Evolutionary conservation across 306 rosid species (phyloP), one percentile per base, ranked within the genome.

Genomic region (Abrus pulchellus): DNA sequence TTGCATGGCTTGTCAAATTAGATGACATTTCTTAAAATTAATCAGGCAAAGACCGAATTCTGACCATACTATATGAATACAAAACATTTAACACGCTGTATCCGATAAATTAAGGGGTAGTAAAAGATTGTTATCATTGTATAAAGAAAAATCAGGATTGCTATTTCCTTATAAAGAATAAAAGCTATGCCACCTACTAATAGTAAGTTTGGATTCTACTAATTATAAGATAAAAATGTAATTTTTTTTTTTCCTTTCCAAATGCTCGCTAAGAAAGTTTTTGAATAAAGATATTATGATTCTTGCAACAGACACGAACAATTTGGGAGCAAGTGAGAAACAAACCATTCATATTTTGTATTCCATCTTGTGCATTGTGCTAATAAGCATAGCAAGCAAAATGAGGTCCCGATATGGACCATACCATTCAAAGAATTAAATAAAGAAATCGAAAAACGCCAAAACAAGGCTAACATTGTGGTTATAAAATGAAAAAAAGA

Each of bases 191-290:
- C 48, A 36, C 48, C 48, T 7, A 7, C 32, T 6, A 38, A 36
- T 63, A 36, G 3, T 10, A n/a, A 10, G 11, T 36, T 63, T 6
- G 69, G 12, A 38, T 63, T 38, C 40, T 38, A 38, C 48, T 2
- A 7, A 43, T 43, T 36, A 63, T 36, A 34, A 6, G 2, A 9
- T 29, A 33, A 14, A 12, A 34, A 61, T 29, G 38, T 12, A 3
- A 8, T 29, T 29, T 32, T 30, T 27, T 30, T 27, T 12, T 4
- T 12, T 44, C 5, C 3, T 3, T 13, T 36, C 68, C 5, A 63
- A 59, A 59, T 59, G 65, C 63, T 59, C 40, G 14, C 41, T 3
- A 30, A 59, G 14, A 33, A 30, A 60, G 67, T 32, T 61, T 61
- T 20, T 2, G 11, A 60, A 4, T 10, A 5, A 5, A 33, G 5